These are phyloP conservation scores for Asterionellopsis glacialis DNA, from an alignment of 108 stramenopile genomes.

Conservation along the genomic window DNA sequence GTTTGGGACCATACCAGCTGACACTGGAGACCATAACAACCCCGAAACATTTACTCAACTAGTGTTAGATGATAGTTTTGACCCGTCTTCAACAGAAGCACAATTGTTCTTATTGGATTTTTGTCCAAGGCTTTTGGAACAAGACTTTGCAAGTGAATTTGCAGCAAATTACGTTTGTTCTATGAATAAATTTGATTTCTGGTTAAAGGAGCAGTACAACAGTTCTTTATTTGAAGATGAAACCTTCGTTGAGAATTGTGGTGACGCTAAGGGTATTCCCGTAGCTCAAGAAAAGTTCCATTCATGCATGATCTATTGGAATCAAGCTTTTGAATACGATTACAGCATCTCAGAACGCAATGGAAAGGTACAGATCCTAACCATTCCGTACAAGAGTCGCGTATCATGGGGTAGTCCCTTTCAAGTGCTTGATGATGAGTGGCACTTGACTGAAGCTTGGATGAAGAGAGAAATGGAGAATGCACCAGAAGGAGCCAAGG, in stretches of 20 bases:
- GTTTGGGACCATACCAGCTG: constrained; percentile 34
- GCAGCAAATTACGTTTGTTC: constrained; percentile 26
- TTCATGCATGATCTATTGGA: constrained; percentile 45
- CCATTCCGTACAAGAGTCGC: constrained; percentile 16
- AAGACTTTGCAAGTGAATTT: constrained; percentile 25
- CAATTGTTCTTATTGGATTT: constrained; percentile 33
- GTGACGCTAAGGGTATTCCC: constrained; percentile 33
- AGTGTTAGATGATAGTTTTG: constrained; percentile 40
- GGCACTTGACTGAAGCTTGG: constrained; percentile 39
- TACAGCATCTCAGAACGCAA: constrained; percentile 15
- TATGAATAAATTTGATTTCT: constrained; percentile 35
- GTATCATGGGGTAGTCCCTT: constrained; percentile 30
- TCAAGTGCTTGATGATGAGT: constrained; percentile 31
- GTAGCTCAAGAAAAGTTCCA: constrained; percentile 30
- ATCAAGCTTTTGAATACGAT: constrained; percentile 7
- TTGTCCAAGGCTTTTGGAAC: constrained; percentile 29
- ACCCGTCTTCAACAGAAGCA: constrained; percentile 24
- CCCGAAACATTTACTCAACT: constrained; percentile 33
- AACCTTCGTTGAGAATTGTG: constrained; percentile 30
- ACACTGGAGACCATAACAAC: constrained; percentile 41
- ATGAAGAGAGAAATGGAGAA: constrained; percentile 10
- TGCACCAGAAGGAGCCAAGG: constrained; percentile 28
- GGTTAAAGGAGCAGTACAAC: constrained; percentile 28
- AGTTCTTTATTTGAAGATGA: constrained; percentile 5
- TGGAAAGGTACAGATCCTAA: constrained; percentile 28